Conservation (phyloP, 1,284 basidiomycete species). For the Volvariella surrecta region DNA sequence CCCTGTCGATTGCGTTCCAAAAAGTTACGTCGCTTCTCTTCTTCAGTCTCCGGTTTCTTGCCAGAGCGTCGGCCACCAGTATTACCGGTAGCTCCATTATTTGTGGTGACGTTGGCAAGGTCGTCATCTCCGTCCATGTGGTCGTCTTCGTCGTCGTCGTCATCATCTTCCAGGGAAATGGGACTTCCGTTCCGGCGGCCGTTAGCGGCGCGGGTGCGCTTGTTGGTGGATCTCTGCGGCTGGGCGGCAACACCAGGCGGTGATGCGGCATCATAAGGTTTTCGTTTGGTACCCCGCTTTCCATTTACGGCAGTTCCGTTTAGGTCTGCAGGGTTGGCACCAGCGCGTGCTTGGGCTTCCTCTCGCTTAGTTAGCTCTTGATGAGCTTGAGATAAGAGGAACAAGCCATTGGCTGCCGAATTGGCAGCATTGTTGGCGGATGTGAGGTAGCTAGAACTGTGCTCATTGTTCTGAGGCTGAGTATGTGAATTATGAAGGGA, state of each 20-base stretch:
- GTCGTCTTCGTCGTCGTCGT: slow-evolving; percentile 42
- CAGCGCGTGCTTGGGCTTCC: slow-evolving; percentile 55
- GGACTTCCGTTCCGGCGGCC: slow-evolving; percentile 19
- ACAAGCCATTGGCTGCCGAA: slow-evolving; percentile 83
- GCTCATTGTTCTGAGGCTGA: slow-evolving; percentile 14
- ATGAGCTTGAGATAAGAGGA: slow-evolving; percentile 88
- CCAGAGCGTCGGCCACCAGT: slow-evolving; percentile 17
- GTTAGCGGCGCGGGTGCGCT: slow-evolving; percentile 34
- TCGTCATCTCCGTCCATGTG: slow-evolving; percentile 32
- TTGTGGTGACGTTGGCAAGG: slow-evolving; percentile 15
- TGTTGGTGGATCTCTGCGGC: slow-evolving; percentile 18
- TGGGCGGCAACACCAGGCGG: slow-evolving; percentile 25
- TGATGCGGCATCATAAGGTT: slow-evolving; percentile 40
- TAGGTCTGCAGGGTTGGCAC: slow-evolving; percentile 19
- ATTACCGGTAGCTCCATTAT: not conserved
- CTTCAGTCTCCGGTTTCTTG: slow-evolving; percentile 88
- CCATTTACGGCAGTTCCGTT: slow-evolving; percentile 18
- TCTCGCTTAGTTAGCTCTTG: slow-evolving; percentile 95
- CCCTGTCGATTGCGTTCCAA: slow-evolving; percentile 92
- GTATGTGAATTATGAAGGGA: slow-evolving; percentile 8
- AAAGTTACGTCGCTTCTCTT: slow-evolving; percentile 93
- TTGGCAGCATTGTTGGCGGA: slow-evolving; percentile 41
- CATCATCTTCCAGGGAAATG: slow-evolving; percentile 20
- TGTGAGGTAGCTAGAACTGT: slow-evolving; percentile 29
- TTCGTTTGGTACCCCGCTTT: slow-evolving; percentile 61